Conservation (phyloP, 2,329 filamentous ascomycete genomes). For the Phialophora macrospora region DNA sequence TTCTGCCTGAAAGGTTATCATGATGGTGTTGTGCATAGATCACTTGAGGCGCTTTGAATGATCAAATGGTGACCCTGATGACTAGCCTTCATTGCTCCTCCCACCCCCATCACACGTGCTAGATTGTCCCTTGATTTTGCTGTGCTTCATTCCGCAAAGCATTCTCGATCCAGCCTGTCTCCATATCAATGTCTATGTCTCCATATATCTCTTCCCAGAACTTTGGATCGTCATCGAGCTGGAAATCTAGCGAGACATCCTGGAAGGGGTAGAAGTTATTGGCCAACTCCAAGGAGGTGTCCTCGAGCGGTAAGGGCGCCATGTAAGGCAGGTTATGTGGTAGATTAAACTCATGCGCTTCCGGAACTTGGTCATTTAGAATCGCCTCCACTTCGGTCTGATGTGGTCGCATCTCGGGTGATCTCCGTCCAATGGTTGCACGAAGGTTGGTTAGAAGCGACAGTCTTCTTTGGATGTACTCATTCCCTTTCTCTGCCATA, state of each 20-base stretch:
- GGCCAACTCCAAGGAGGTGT: background rate
- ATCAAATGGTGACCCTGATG: background rate
- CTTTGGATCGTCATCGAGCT: constrained; percentile 47
- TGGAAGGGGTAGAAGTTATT: constrained; percentile 34
- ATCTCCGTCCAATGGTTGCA: constrained; percentile 38
- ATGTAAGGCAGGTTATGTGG: background rate
- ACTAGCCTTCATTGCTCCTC: background rate
- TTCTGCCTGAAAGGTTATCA: constrained; percentile 14
- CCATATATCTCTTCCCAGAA: constrained; percentile 51
- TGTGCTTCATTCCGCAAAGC: constrained; percentile 27
- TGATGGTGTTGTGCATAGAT: background rate
- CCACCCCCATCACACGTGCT: background rate
- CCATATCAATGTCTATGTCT: constrained; percentile 50
- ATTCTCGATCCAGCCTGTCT: constrained; percentile 46
- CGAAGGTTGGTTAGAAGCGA: constrained; percentile 47
- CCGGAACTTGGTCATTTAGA: background rate
- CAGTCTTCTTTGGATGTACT: constrained; percentile 53
- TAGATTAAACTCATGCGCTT: background rate
- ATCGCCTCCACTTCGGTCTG: background rate
- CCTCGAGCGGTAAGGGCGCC: background rate
- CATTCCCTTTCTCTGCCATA: constrained; percentile 61
- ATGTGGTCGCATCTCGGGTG: constrained; percentile 8
- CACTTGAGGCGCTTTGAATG: background rate
- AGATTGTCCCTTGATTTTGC: constrained; percentile 2
- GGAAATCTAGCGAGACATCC: constrained; percentile 45